Base-by-base conservation (phyloP, 345 rosid species). In the Eutrema yunnanense region DNA sequence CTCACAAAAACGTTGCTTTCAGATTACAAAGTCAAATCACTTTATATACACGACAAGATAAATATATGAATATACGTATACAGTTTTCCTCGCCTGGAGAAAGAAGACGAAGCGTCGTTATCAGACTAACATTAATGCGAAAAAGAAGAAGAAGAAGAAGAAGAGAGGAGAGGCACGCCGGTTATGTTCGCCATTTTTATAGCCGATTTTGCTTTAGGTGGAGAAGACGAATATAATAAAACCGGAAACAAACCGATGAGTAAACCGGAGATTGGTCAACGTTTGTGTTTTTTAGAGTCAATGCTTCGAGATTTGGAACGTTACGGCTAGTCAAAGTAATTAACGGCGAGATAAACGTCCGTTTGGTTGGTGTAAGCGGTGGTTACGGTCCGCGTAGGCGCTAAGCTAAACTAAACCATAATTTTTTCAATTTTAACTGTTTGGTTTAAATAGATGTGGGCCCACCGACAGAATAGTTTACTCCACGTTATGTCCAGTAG, bases 21-120 rank as follows among this genome's bases (percentile, higher is more conserved):
- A 47, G 80, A 72, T 74, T 79, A 50, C 75, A 57, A 79, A 74
- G 75, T 70, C 73, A 69, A 78, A 73, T 79, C 67, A 76, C 78
- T 63, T 63, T 58, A 59, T 43, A 27, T 60, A 49, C 67, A 71
- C 32, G 46, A 42, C 57, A 48, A 56, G 34, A 48, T 22, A 44
- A 30, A 44, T 63, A 53, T n/a, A 60, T 3, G 5, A 2, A 46
- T 47, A 63, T 26, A 63, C 63, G 57, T 30, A 62, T 47, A 49
- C 29, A 65, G 53, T 41, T 62, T 50, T 55, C 67, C 48, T 26
- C 51, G 38, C 59, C 14, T 40, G 9, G 58, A 65, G 68, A 60
- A 73, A 78, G 70, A 78, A 73, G 65, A 78, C 57, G 70, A 78
- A 67, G 73, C 74, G 78, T 60, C 71, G 74, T 73, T 59, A 29